Base-by-base conservation (phyloP, 208 protist species). In the Leishmania martiniquensis region DNA sequence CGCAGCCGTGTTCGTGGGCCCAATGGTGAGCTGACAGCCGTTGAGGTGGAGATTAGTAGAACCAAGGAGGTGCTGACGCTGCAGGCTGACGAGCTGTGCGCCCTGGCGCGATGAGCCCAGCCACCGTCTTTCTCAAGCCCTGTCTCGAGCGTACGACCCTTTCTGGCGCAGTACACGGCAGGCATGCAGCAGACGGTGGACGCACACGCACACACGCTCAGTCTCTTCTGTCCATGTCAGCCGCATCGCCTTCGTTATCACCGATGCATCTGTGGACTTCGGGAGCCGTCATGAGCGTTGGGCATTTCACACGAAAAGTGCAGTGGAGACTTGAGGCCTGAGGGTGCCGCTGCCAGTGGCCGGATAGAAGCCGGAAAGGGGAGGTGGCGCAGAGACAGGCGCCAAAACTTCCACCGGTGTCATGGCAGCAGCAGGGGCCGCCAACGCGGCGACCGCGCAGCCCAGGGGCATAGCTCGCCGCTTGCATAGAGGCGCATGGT, bases 1-100 rank as follows among this genome's bases (percentile, higher is more conserved):
- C 76, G 72, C 10, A 80, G 57, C 17, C 84, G 91, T 37, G 39
- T 86, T 20, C 85, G 89, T 12, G 78, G 76, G 51, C 63, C 73
- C 0, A 72, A 89, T 34, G 87, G 86, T 7, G 86, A 89, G 12
- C 57, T 91, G 57, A 42, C 32, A 9, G 67, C 72, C 29, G 59
- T 96, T n/a, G 87, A 93, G 74, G 93, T 96, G 59, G 62, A 82
- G 73, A 82, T 85, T 4, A 77, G 22, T 17, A 47, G 84, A n/a
- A 91, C 83, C 4, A 73, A 77, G 62, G 76, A 89, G 25, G 84
- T 86, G 65, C 81, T 89, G 52, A 60, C 57, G 20, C 55, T 94
- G 15, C 69, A 71, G 13, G 86, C 92, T 22, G 82, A 92, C 29
- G 90, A 94, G 57, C 51, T 96, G 22, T 94, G 89, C 72, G 79